phyloP scores from a whole-genome alignment of 2,329 filamentous ascomycete species.

The Elsinoe batatas region DNA sequence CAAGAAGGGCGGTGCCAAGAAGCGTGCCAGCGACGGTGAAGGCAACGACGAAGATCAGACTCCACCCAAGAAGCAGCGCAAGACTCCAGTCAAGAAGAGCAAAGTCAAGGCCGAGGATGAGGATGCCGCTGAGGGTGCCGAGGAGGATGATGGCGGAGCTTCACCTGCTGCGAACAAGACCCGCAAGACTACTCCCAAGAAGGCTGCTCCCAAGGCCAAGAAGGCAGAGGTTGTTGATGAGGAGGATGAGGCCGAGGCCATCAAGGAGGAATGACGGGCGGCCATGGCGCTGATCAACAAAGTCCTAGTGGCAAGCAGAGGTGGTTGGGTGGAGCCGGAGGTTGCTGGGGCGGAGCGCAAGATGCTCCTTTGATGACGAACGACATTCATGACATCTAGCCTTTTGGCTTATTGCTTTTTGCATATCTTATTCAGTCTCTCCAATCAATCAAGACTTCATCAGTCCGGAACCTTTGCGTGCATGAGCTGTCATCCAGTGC shows the following conservation, averaged over 20 bases:
- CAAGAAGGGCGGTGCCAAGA: conserved; percentile 10
- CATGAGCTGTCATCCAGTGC: conserved; percentile 68
- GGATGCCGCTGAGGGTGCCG: conserved; percentile 12
- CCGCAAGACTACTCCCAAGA: conserved; percentile 21
- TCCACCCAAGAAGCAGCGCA: conserved; percentile 19
- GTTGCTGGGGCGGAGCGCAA: background rate
- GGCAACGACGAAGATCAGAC: background rate
- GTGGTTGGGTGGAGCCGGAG: background rate
- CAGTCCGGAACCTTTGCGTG: conserved; percentile 42
- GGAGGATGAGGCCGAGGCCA: background rate
- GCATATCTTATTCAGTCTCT: conserved; percentile 28
- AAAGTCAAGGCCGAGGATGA: conserved; percentile 16
- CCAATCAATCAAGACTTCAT: conserved; percentile 43
- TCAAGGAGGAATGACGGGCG: background rate
- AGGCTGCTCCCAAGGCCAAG: conserved; percentile 14
- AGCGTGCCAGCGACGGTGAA: conserved; percentile 9
- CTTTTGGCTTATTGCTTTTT: background rate
- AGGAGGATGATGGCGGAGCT: conserved; percentile 11
- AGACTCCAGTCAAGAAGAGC: conserved; percentile 18
- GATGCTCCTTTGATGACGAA: background rate
- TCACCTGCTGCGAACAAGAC: conserved; percentile 16
- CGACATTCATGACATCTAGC: background rate
- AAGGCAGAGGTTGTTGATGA: conserved; percentile 13
- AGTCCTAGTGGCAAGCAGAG: background rate
- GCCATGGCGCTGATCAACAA: background rate